Conservation (phyloP, 2,329 filamentous ascomycete genomes). For the Triangularia verruculosa region DNA sequence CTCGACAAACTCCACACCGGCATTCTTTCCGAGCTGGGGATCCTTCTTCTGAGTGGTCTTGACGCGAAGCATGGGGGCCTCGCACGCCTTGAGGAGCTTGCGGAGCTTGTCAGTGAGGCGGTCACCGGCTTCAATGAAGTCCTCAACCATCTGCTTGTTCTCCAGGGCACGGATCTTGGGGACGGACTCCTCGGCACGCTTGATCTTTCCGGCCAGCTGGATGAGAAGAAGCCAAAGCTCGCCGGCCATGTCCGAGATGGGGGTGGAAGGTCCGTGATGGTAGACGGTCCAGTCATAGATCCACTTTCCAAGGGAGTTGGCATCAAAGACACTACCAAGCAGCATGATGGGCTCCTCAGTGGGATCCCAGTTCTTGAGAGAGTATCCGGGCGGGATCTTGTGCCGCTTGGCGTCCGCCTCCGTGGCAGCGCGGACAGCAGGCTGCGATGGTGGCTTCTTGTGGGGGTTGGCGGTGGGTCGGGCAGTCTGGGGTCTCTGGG, state of each 20-base stretch:
- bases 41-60: slow-evolving; percentile 68
- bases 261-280: slow-evolving; percentile 75
- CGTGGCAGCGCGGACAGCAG: slow-evolving; percentile 48
- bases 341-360: slow-evolving; percentile 90
- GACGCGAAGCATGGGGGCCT: slow-evolving; percentile 86
- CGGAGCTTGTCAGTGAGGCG: slow-evolving; percentile 82
- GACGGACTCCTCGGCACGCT: slow-evolving; percentile 78
- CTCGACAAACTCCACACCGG: slow-evolving; percentile 92
- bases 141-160: slow-evolving; percentile 76
- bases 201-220: slow-evolving; percentile 89
- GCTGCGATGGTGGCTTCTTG: slow-evolving; percentile 36
- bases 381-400: slow-evolving; percentile 84
- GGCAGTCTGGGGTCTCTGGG: slow-evolving; percentile 52
- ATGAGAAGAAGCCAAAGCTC: slow-evolving; percentile 95
- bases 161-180: slow-evolving; percentile 69
- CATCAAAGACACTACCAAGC: slow-evolving; percentile 92
- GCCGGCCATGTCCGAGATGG: slow-evolving; percentile 86
- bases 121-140: slow-evolving; percentile 87
- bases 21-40: slow-evolving; percentile 80
- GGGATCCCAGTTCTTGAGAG: slow-evolving; percentile 97
- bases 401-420: slow-evolving; percentile 60
- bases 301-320: slow-evolving; percentile 97
- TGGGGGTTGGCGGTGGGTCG: slow-evolving; percentile 44
- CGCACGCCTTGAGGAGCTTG: slow-evolving; percentile 83
- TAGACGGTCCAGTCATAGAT: slow-evolving; percentile 99